A percentile compares a stretch with the other conserved stretches of the same genome.
Evolutionary conservation across 805 yeast species (phyloP).

Genomic region (Saccharomycopsis vini): DNA sequence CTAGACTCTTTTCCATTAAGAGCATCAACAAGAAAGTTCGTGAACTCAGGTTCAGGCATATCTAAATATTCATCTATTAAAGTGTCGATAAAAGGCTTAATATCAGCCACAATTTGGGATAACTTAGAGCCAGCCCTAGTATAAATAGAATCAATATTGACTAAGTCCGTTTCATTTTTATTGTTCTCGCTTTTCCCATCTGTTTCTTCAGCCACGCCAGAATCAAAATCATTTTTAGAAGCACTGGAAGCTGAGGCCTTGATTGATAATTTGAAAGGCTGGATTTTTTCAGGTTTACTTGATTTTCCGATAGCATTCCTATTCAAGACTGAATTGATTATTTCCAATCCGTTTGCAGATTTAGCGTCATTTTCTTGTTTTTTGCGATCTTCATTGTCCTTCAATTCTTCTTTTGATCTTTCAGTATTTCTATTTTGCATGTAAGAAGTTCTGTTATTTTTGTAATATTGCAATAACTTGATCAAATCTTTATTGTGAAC

Average conservation of each 20-base stretch:
- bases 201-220: constrained; percentile 19
- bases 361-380: constrained; percentile 20
- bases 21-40: constrained; percentile 34
- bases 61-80: constrained; percentile 47
- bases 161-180: background rate
- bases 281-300: background rate
- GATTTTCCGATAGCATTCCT: no score
- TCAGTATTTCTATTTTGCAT: constrained; percentile 30
- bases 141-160: constrained; percentile 12
- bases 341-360: background rate
- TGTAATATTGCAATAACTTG: constrained; percentile 3
- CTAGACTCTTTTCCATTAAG: constrained; percentile 27
- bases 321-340: no score
- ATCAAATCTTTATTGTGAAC: background rate
- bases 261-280: background rate
- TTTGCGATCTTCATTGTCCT: constrained; percentile 31
- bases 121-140: constrained; percentile 17
- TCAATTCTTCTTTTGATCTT: constrained; percentile 34
- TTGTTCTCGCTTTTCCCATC: constrained; percentile 18
- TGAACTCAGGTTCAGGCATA: constrained; percentile 41
- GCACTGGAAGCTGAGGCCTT: constrained; percentile 6
- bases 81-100: constrained; percentile 28
- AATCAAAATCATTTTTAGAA: constrained; percentile 5
- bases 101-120: constrained; percentile 16
- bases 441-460: constrained; percentile 23